A percentile compares a stretch with the other conserved stretches of the same genome.
Evolutionary conservation across 2,329 filamentous ascomycete genomes (phyloP).

Genomic region (Aaosphaeria pasadenensis): DNA sequence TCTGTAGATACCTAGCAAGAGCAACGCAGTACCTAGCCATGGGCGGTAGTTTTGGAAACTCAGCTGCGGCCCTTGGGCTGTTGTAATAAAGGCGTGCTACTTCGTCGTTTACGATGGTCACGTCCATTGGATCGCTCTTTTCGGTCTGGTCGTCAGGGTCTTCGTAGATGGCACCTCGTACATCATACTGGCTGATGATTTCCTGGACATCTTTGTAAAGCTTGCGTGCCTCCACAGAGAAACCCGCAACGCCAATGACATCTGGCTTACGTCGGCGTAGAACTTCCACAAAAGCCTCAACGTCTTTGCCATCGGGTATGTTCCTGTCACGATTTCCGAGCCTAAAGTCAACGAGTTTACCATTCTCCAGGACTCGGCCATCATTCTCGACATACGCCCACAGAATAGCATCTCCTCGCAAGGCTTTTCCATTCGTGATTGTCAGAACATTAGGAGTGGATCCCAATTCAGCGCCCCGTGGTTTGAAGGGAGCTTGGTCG

Average conservation of each 20-base stretch:
- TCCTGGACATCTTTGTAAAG: slow-evolving; percentile 78
- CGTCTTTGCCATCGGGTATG: slow-evolving; percentile 62
- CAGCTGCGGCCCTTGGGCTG: slow-evolving; percentile 72
- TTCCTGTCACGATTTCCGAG: slow-evolving; percentile 63
- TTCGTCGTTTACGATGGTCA: slow-evolving; percentile 92
- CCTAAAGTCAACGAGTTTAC: slow-evolving; percentile 78
- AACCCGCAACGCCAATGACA: slow-evolving; percentile 85
- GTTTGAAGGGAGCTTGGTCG: slow-evolving; percentile 94
- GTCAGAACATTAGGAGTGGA: slow-evolving; percentile 84
- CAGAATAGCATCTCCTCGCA: slow-evolving; percentile 75
- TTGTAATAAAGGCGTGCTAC: slow-evolving; percentile 95
- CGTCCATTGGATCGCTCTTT: slow-evolving; percentile 75
- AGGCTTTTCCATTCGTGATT: slow-evolving; percentile 80
- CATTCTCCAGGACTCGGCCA: slow-evolving; percentile 82
- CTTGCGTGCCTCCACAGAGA: slow-evolving; percentile 80
- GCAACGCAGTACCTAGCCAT: slow-evolving; percentile 87
- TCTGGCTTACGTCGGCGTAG: slow-evolving; percentile 80
- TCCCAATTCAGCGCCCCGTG: slow-evolving; percentile 85
- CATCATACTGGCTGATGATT: slow-evolving; percentile 71
- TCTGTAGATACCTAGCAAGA: slow-evolving; percentile 87
- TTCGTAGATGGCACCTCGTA: slow-evolving; percentile 78
- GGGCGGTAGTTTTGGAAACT: slow-evolving; percentile 77
- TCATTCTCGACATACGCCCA: slow-evolving; percentile 96
- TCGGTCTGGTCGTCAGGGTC: slow-evolving; percentile 70
- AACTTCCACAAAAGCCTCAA: slow-evolving; percentile 72